Base-by-base conservation (phyloP, 2,329 filamentous ascomycete species). In the Tricladium varicosporioides region DNA sequence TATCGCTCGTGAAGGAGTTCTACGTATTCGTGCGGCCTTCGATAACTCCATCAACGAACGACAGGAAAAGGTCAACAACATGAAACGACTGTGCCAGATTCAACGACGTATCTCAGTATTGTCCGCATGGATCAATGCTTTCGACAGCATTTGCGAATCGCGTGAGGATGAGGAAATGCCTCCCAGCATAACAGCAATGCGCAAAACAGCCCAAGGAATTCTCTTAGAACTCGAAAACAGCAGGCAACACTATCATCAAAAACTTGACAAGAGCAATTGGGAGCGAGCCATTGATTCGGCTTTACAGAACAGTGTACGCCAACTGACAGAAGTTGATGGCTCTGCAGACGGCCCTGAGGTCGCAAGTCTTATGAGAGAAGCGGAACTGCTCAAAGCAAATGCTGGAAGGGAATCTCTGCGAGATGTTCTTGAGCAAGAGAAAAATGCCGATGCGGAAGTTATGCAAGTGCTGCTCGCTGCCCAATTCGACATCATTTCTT, bases 61-160 rank as follows among this genome's bases (percentile, higher is more conserved):
- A 50, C 85, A 88, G 67, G 92, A 97, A 60, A 90, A 89, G 65
- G 78, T 89, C 45, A 83, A 78, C 58, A 86, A 86, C 67, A 91
- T 95, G 85, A 91, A 91, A 75, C 91, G 89, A 65, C 76, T 95
- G 58, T 86, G 88, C 64, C 85, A 89, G 53, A 85, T 96, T 32
- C 91, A 96, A 74, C 84, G 91, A 63, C 85, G 94, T 14, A 96
- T 97, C 60, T 82, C 85, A 5, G 79, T 96, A 59, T 80, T 99
- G n/a, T 92, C 89, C 2, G 87, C 88, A 1, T 99, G 94, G 94
- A 88, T 97, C 56, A 89, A 89, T 1, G 91, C 92, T 1, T 99
- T 97, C 66, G 93, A 97, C 61, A 79, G 82, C 1, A 83, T 95
- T 2, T 93, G 88, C 64, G 90, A 91, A 42, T 80, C 80, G 48